Percentiles rank a stretch among this genome's conserved stretches.
Conservation (phyloP, 2,329 filamentous ascomycete species). For the Aphanocladium album region DNA sequence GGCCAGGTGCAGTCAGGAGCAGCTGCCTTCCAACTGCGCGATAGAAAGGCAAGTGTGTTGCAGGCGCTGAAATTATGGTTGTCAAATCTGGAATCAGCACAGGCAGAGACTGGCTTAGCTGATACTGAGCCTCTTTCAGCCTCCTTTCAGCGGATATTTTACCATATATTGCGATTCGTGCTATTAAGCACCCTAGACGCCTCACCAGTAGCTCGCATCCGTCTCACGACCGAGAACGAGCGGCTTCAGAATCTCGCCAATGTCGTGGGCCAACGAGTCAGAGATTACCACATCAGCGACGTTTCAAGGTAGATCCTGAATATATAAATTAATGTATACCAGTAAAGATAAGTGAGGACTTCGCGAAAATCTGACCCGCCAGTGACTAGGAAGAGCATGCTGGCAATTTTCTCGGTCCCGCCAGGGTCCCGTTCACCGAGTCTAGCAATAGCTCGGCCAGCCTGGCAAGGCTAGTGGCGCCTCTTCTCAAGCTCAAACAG, state of each 20-base stretch:
- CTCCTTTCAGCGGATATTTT: neutral
- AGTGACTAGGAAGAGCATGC: neutral
- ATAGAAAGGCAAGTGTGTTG: neutral
- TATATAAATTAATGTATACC: neutral
- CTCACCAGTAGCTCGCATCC: constrained; percentile 5
- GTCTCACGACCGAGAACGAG: constrained; percentile 27
- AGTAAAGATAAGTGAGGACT: neutral
- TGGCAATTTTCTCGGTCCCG: neutral
- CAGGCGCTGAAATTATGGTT: neutral
- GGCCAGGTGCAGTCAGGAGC: neutral
- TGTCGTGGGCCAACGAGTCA: constrained; percentile 26
- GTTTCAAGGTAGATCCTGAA: neutral
- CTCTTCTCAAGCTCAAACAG: neutral
- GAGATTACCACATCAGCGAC: constrained; percentile 22
- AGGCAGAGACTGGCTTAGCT: constrained; percentile 5
- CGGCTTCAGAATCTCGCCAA: constrained; percentile 26
- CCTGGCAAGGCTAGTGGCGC: neutral
- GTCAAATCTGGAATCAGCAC: neutral
- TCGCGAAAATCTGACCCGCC: too few species aligned
- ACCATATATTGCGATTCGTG: neutral
- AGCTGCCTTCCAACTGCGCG: neutral
- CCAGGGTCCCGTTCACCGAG: neutral
- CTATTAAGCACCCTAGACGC: neutral
- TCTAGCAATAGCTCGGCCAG: neutral
- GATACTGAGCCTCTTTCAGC: neutral